These are phyloP conservation scores for Pseudogymnoascus sp. DNA, from an alignment of 2,329 filamentous ascomycete species.

Conservation along the genomic window DNA sequence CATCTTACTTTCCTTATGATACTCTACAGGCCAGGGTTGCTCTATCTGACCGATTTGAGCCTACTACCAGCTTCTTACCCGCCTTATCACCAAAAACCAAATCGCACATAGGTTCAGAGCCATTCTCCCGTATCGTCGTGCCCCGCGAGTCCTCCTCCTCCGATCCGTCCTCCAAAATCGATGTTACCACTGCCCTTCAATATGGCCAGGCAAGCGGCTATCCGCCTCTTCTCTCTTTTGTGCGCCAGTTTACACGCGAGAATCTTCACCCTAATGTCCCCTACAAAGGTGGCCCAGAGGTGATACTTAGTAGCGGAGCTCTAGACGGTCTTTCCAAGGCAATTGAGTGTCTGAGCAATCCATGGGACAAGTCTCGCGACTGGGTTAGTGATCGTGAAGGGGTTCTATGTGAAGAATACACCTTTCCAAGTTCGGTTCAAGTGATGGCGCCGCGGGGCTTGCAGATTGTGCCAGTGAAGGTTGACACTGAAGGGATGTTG, in stretches of 20 bases:
- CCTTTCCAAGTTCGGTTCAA: slow-evolving; percentile 69
- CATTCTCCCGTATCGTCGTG: slow-evolving; percentile 51
- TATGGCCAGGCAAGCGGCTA: slow-evolving; percentile 81
- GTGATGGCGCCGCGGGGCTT: slow-evolving; percentile 51
- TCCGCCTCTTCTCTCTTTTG: slow-evolving; percentile 66
- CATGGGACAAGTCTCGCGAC: slow-evolving; percentile 63
- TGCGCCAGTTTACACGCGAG: slow-evolving; percentile 69
- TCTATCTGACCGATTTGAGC: slow-evolving; percentile 62
- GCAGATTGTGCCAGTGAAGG: slow-evolving; percentile 63
- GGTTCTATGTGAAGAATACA: slow-evolving; percentile 69
- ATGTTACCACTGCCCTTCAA: slow-evolving; percentile 73
- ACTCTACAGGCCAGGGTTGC: slow-evolving; percentile 78
- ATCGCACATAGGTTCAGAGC: background rate
- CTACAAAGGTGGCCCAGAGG: slow-evolving; percentile 66
- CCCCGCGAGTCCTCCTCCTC: slow-evolving; percentile 56
- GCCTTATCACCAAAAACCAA: slow-evolving; percentile 24
- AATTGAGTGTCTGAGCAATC: slow-evolving; percentile 65
- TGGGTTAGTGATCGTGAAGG: slow-evolving; percentile 63
- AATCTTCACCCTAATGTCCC: slow-evolving; percentile 74
- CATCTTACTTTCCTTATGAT: slow-evolving; percentile 80
- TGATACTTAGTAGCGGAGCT: slow-evolving; percentile 70
- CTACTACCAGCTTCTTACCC: background rate
- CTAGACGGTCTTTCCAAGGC: slow-evolving; percentile 81
- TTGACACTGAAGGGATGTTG: slow-evolving; percentile 76
- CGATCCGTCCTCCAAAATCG: slow-evolving; percentile 62